Conservation (phyloP, 257 asterid species). For the Fraxinus americana region DNA sequence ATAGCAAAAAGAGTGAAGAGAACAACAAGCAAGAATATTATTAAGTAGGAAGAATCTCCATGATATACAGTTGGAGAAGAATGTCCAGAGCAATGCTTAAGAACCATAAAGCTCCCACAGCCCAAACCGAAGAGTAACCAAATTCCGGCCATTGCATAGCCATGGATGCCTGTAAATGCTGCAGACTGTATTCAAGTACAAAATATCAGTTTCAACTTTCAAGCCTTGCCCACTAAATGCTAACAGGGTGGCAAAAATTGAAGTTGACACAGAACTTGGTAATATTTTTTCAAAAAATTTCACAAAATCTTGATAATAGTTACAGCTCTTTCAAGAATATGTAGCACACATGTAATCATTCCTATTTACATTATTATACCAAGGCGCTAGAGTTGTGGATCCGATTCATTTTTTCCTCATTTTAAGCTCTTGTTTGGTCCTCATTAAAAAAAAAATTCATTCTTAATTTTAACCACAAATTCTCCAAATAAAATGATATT, state of each 20-base stretch:
- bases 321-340: not conserved
- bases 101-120: conserved; percentile 37
- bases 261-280: not conserved
- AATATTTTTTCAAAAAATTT: not conserved
- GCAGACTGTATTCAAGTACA: conserved; percentile 37
- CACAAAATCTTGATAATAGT: not conserved
- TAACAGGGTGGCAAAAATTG: not conserved
- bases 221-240: not conserved
- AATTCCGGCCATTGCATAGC: conserved; percentile 53
- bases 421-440: too few relatives aligned
- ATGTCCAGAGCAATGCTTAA: conserved; percentile 30
- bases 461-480: too few relatives aligned
- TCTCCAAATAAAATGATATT: too few relatives aligned
- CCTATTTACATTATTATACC: too few relatives aligned
- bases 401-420: not conserved
- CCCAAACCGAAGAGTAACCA: conserved; percentile 57
- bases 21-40: conserved; percentile 38
- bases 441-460: too few relatives aligned
- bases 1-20: conserved; percentile 51
- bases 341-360: not conserved
- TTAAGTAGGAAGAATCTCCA: conserved; percentile 29
- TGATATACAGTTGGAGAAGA: conserved; percentile 27
- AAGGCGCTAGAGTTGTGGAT: too few relatives aligned
- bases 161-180: conserved; percentile 60
- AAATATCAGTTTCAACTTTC: not conserved